Percentiles rank a stretch among this genome's conserved stretches.
phyloP scores from a whole-genome alignment of 129 eudicot species.

The Lactuca saligna region DNA sequence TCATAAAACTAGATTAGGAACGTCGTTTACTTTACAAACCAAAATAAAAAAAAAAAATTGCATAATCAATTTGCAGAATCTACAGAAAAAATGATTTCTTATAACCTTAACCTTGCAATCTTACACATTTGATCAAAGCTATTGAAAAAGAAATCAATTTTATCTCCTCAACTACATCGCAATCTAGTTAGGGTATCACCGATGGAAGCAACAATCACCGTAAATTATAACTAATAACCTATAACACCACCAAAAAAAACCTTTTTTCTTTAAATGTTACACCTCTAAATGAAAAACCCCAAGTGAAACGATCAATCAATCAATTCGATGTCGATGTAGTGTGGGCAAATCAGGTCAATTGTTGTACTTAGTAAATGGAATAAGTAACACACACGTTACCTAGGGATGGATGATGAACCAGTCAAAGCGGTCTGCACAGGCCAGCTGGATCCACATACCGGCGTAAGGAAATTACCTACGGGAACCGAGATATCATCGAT shows the following conservation, averaged over 20 bases:
- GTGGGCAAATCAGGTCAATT: constrained; percentile 11
- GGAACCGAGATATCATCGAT: constrained; percentile 52
- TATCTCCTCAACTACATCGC: neutral
- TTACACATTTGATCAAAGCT: neutral
- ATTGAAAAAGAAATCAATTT: neutral
- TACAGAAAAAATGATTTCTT: neutral
- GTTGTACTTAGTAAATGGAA: constrained; percentile 5
- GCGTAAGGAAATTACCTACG: constrained; percentile 34
- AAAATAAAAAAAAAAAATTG: neutral
- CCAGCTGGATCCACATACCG: constrained; percentile 47
- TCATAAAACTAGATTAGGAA: too few relatives aligned
- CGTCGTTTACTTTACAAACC: neutral
- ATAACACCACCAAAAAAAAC: neutral
- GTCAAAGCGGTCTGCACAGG: constrained; percentile 40
- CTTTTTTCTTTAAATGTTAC: neutral
- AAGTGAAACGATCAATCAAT: neutral
- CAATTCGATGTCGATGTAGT: neutral
- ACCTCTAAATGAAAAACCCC: constrained; percentile 12
- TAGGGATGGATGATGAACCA: constrained; percentile 38
- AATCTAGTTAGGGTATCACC: neutral
- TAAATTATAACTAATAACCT: neutral
- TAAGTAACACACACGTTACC: constrained; percentile 38
- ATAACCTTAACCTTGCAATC: neutral
- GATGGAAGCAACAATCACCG: neutral
- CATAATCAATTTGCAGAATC: constrained; percentile 3